A percentile compares a stretch with the other conserved stretches of the same genome.
Evolutionary conservation across 2,329 filamentous ascomycete genomes (phyloP).

Genomic region (Aureobasidium sp.): DNA sequence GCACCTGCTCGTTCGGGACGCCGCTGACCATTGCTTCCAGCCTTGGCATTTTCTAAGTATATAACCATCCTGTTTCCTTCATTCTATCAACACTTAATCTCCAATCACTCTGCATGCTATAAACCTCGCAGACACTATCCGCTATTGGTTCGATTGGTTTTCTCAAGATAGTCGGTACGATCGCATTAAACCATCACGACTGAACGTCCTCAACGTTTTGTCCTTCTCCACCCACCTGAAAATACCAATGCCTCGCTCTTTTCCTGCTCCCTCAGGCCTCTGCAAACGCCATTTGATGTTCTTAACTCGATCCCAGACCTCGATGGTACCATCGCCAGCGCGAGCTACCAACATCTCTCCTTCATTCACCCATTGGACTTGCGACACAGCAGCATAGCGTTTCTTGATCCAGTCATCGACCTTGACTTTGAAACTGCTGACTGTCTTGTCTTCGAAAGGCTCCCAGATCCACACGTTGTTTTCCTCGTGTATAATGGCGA

Average conservation of each 20-base stretch:
- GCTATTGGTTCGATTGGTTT: neutral
- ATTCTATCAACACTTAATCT: neutral
- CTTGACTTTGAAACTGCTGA: neutral
- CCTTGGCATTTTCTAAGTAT: neutral
- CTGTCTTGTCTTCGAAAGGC: neutral
- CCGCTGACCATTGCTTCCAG: neutral
- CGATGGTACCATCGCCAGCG: neutral
- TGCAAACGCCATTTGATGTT: neutral
- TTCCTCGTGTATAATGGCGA: neutral
- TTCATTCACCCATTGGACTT: neutral
- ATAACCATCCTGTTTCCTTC: neutral
- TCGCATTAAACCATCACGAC: neutral
- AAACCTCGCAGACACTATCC: neutral
- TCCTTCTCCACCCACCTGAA: neutral
- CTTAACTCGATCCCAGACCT: neutral
- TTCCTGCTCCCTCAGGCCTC: neutral
- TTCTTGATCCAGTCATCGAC: neutral
- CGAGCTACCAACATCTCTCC: neutral
- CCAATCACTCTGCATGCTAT: neutral
- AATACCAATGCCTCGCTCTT: neutral
- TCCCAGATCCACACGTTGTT: neutral
- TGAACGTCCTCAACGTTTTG: neutral
- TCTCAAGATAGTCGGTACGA: neutral
- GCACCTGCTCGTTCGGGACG: conserved; percentile 11
- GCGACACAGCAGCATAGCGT: neutral